Evolutionary conservation across 257 asterid species (phyloP).

Genomic region (Solanum dulcamara): DNA sequence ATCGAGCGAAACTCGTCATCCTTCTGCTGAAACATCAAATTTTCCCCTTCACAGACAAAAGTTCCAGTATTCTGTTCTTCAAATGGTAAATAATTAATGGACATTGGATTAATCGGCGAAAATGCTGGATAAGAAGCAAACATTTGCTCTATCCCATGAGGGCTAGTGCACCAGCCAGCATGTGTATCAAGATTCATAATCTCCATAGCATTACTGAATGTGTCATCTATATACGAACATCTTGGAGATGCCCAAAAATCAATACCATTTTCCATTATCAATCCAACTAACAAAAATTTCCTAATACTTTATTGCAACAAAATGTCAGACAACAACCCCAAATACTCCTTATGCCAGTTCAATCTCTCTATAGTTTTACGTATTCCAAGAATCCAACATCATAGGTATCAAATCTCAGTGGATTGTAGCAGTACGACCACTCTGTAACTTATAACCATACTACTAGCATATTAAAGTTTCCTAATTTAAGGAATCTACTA

Average conservation of each 20-base stretch:
- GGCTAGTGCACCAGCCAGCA: too few relatives aligned
- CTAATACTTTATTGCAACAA: neutral
- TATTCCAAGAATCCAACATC: slow-evolving; percentile 4
- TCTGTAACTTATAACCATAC: neutral
- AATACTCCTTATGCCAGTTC: neutral
- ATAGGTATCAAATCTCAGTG: neutral
- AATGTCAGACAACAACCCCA: neutral
- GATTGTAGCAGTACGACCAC: neutral
- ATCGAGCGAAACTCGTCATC: slow-evolving; percentile 14
- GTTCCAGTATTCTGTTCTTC: slow-evolving; percentile 26
- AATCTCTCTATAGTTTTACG: slow-evolving; percentile 1
- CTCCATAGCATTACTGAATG: slow-evolving; percentile 28
- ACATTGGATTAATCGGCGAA: slow-evolving; percentile 23
- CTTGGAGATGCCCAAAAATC: slow-evolving; percentile 22
- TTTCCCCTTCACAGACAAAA: slow-evolving; percentile 13
- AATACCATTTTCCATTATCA: slow-evolving; percentile 6
- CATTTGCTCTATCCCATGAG: slow-evolving; percentile 50
- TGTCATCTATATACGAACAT: slow-evolving; percentile 30
- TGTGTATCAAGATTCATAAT: slow-evolving; percentile 45
- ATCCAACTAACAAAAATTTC: neutral
- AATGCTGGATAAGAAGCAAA: slow-evolving; percentile 31
- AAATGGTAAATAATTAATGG: slow-evolving; percentile 19
- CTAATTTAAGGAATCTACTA: neutral
- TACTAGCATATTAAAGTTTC: neutral
- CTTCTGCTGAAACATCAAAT: slow-evolving; percentile 20